Percentiles rank a stretch among this genome's conserved stretches.
Evolutionary conservation across 2,329 filamentous ascomycete species (phyloP).

Genomic region (Exophiala oligosperma): DNA sequence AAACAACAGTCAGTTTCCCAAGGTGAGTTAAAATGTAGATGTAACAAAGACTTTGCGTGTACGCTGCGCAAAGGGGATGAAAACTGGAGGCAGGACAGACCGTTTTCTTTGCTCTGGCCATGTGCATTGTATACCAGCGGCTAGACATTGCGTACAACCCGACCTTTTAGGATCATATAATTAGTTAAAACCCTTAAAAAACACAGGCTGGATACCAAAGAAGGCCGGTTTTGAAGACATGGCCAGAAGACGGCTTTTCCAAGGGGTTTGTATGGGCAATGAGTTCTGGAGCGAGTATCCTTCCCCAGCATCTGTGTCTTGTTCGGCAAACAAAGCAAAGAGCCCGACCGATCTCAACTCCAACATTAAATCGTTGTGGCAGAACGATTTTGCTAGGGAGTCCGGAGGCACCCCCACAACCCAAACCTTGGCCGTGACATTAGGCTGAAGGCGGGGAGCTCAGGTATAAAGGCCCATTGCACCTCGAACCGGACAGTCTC

Average conservation of each 20-base stretch:
- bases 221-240: too few relatives aligned
- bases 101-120: conserved; percentile 29
- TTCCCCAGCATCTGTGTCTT: neutral
- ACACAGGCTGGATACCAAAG: neutral
- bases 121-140: conserved; percentile 25
- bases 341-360: neutral
- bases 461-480: too few relatives aligned
- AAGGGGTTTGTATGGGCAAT: neutral
- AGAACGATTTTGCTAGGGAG: conserved; percentile 9
- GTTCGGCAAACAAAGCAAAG: neutral
- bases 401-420: neutral
- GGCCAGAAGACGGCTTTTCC: too few relatives aligned
- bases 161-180: conserved; percentile 13
- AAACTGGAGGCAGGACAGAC: conserved; percentile 4
- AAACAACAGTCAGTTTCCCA: neutral
- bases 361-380: conserved; percentile 9
- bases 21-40: neutral
- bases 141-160: conserved; percentile 26
- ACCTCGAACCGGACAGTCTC: neutral
- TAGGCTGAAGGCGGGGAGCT: neutral
- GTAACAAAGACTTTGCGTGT: neutral
- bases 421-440: conserved; percentile 2
- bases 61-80: neutral
- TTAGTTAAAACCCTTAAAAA: conserved; percentile 2
- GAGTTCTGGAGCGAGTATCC: neutral